Base-by-base conservation (phyloP, 2,329 filamentous ascomycete genomes). In the Sclerotinia minor region DNA sequence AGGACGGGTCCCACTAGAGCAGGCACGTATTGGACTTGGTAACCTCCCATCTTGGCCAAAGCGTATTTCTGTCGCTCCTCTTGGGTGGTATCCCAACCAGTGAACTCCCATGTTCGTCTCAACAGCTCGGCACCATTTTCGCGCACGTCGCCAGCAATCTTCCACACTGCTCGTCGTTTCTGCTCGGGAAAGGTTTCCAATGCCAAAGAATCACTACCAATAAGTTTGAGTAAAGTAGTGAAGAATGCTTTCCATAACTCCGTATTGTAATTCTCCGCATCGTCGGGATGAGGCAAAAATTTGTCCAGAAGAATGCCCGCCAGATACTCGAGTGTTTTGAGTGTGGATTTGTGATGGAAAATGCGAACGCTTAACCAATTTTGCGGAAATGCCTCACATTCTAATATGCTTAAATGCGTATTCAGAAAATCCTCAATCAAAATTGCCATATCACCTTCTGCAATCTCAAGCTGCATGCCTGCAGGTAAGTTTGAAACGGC, bases 1-100 rank as follows among this genome's bases (percentile, higher is more conserved):
- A 98, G 91, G 63, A 98, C 95, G 0, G 94, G 93, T 0, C 91
- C 90, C 9, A 99, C 93, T 7, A 99, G 84, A 17, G 91, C 89
- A 7, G 96, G 95, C 41, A 99, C 95, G 78, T 98, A 99, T 80
- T 98, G 95, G 26, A 99, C 95, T 79, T 99, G 95, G 76, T 97
- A 99, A 1, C 95, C 95, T 68, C 95, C 96, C 83, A 98, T 90
- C 77, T 90, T 94, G 65, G 87, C 83, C 67, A 98, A 81, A 0
- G 90, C 90, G 75, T 94, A 98, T 35, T 89, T 86, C 67, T 84
- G 83, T 71, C 87, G 85, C 77, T 97, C 94, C 69, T 98, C 94
- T 1, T 83, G 79, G 44, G 85, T 92, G 0, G 92, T 92, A 74
- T 99, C 94, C 95, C 95, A 99, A 17, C 96, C 95, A 70, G 99